A percentile compares a stretch with the other conserved stretches of the same genome.
Conservation (phyloP, 257 asterid genomes). For the Nicotiana tabacum region DNA sequence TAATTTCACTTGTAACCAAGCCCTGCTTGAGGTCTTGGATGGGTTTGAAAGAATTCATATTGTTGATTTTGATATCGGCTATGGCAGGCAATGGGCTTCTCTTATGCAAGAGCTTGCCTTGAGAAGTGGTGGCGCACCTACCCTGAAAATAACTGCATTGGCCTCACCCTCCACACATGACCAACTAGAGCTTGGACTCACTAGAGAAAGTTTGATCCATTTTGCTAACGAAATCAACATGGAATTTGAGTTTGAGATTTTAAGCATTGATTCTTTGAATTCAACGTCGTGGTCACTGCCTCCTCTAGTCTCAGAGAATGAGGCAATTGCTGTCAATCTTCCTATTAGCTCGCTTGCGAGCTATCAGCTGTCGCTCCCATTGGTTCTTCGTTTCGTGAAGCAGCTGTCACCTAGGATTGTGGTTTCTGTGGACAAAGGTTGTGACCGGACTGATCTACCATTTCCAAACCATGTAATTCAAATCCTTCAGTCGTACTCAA, state of each 20-base stretch:
- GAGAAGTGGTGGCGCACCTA: conserved; percentile 50
- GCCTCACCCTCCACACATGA: conserved; percentile 67
- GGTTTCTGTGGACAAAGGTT: conserved; percentile 83
- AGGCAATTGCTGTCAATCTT: conserved; percentile 73
- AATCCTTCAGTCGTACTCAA: conserved; percentile 69
- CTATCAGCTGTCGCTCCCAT: conserved; percentile 46
- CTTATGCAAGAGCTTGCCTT: conserved; percentile 93
- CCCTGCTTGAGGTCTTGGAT: conserved; percentile 72
- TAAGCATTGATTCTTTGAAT: conserved; percentile 53
- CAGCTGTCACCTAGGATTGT: conserved; percentile 74
- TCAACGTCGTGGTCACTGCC: conserved; percentile 66
- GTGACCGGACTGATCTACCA: conserved; percentile 87
- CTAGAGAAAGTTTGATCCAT: conserved; percentile 71
- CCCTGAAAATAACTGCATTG: conserved; percentile 70
- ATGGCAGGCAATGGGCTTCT: conserved; percentile 96
- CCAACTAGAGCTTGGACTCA: conserved; percentile 70
- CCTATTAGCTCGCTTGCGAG: conserved; percentile 57
- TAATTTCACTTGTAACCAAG: conserved; percentile 84
- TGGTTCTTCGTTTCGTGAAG: conserved; percentile 69
- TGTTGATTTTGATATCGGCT: conserved; percentile 86
- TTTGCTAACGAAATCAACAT: conserved; percentile 70
- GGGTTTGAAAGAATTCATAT: conserved; percentile 68
- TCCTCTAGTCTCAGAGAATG: conserved; percentile 38
- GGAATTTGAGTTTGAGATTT: conserved; percentile 59
- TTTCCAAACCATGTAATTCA: conserved; percentile 76